Conservation (phyloP, 306 rosid species). For the Malus domestica region DNA sequence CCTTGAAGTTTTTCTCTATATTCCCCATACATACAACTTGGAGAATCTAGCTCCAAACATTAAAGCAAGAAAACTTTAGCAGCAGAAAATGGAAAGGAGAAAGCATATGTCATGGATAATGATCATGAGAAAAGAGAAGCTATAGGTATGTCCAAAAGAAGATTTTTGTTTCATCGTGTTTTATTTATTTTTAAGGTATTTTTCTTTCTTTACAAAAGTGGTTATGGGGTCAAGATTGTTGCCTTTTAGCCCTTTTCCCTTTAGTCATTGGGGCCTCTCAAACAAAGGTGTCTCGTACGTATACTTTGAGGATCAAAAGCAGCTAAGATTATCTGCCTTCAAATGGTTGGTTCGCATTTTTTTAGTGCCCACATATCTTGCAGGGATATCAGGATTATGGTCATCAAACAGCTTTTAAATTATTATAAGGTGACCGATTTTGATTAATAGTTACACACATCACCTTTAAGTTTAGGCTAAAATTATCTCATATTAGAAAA, state of each 20-base stretch:
- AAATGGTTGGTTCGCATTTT: constrained; percentile 32
- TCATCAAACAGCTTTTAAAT: constrained; percentile 26
- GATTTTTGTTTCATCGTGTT: constrained; percentile 42
- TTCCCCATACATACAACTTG: constrained; percentile 54
- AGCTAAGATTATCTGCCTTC: constrained; percentile 33
- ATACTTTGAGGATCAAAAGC: constrained; percentile 59
- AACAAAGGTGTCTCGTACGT: constrained; percentile 71
- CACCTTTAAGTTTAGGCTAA: no score
- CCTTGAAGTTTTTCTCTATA: constrained; percentile 39
- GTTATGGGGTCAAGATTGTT: constrained; percentile 68
- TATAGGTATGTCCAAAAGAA: constrained; percentile 52
- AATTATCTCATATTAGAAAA: no score
- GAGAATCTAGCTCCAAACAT: constrained; percentile 40
- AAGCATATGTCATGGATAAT: constrained; percentile 53
- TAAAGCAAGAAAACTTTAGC: constrained; percentile 33
- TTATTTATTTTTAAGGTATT: constrained; percentile 8
- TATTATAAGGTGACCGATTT: background rate
- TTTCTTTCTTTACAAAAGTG: constrained; percentile 42
- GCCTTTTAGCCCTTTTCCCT: constrained; percentile 29
- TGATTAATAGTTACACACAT: background rate
- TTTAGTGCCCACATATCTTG: constrained; percentile 31
- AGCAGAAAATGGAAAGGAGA: constrained; percentile 34
- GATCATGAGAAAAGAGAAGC: constrained; percentile 23
- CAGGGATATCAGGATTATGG: constrained; percentile 23
- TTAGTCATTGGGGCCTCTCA: constrained; percentile 57